These are phyloP conservation scores for Candida vartiovaarae DNA, from an alignment of 805 yeast species.

Conservation along the genomic window DNA sequence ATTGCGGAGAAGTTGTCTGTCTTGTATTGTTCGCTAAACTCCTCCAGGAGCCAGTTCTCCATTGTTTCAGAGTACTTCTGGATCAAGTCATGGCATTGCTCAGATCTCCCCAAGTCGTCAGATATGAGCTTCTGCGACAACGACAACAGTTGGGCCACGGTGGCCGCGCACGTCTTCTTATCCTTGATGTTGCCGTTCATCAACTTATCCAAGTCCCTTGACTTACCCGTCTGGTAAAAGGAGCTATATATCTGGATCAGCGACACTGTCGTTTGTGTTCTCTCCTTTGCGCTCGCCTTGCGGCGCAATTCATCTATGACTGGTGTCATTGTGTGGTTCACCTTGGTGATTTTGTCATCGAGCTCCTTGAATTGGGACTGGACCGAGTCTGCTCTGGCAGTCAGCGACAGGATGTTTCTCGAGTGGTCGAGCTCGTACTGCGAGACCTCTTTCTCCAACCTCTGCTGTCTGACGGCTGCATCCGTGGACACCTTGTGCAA, in stretches of 20 bases:
- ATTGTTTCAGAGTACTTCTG: conserved; percentile 68
- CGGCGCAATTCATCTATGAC: conserved; percentile 61
- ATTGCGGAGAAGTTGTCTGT: conserved; percentile 61
- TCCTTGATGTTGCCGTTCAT: conserved; percentile 47
- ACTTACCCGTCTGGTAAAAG: conserved; percentile 44
- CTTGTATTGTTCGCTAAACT: conserved; percentile 69
- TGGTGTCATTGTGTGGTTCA: conserved; percentile 57
- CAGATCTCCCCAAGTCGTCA: conserved; percentile 40
- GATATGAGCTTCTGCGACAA: conserved; percentile 60
- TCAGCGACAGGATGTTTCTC: conserved; percentile 51
- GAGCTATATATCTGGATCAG: conserved; percentile 71
- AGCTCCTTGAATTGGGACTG: conserved; percentile 42
- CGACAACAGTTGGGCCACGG: conserved; percentile 56
- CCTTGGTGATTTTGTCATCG: conserved; percentile 47
- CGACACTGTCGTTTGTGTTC: conserved; percentile 64
- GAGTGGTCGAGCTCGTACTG: conserved; percentile 62
- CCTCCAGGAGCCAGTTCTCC: conserved; percentile 63
- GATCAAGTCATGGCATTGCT: conserved; percentile 34
- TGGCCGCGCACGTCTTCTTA: conserved; percentile 59
- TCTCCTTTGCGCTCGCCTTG: conserved; percentile 65
- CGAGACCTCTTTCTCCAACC: conserved; percentile 51
- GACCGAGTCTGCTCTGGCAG: conserved; percentile 38
- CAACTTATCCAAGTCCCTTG: conserved; percentile 51
- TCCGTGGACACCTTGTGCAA: conserved; percentile 54
- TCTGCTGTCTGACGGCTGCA: conserved; percentile 41